Conservation (phyloP, 495 filamentous ascomycete genomes). For the Tuber umbilicatum region DNA sequence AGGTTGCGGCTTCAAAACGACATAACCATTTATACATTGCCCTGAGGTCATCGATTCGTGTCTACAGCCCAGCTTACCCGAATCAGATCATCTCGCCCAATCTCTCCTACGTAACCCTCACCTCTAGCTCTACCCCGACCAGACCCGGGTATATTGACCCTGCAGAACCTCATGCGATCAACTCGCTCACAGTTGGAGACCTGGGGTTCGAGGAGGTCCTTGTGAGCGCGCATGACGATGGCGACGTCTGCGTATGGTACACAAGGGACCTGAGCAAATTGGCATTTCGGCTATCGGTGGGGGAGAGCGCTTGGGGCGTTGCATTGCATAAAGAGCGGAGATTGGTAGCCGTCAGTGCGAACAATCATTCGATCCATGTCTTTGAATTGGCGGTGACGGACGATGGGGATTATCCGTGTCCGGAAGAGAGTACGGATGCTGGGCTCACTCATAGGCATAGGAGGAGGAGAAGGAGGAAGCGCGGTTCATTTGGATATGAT, state of each 20-base stretch:
- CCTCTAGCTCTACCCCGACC: constrained; percentile 51
- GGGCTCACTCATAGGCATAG: constrained; percentile 22
- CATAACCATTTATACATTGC: constrained; percentile 57
- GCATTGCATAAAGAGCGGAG: constrained; percentile 73
- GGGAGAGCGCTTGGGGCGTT: constrained; percentile 77
- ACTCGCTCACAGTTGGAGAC: constrained; percentile 69
- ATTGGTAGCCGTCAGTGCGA: constrained; percentile 74
- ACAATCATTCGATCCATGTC: constrained; percentile 46
- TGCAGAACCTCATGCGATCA: constrained; percentile 61
- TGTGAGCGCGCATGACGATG: constrained; percentile 72
- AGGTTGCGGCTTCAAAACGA: constrained; percentile 39
- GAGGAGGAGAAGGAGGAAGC: constrained; percentile 23
- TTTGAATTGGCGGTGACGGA: constrained; percentile 37
- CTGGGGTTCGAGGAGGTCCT: constrained; percentile 76
- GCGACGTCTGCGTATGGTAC: constrained; percentile 78
- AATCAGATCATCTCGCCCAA: constrained; percentile 55
- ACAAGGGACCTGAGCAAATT: constrained; percentile 47
- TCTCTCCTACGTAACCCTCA: constrained; percentile 58
- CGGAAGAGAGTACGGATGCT: constrained; percentile 12
- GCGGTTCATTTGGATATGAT: constrained; percentile 49
- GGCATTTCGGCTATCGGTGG: constrained; percentile 53
- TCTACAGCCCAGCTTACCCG: constrained; percentile 64
- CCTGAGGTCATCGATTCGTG: constrained; percentile 61
- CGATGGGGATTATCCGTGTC: neutral
- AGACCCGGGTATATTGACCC: constrained; percentile 55